phyloP scores from a whole-genome alignment of 108 stramenopile species.

The Cyclotella choctawhatcheeana region DNA sequence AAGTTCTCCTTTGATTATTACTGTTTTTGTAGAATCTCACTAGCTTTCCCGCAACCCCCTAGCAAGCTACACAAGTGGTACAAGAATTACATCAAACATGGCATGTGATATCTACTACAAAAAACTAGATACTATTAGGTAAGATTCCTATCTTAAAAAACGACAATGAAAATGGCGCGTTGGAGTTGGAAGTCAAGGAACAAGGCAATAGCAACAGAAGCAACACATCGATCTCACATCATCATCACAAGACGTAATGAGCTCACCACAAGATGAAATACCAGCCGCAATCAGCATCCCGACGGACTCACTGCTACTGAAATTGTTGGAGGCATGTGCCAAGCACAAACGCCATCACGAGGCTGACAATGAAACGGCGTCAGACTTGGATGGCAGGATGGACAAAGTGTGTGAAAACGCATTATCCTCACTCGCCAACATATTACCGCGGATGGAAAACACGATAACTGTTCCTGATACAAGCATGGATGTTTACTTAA shows the following conservation, averaged over 20 bases:
- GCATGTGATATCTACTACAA: too few species aligned
- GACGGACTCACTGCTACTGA: slow-evolving; percentile 22
- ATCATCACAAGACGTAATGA: background rate
- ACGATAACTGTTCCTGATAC: slow-evolving; percentile 10
- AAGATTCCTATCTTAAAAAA: too few species aligned
- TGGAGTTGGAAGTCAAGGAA: too few species aligned
- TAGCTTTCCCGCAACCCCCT: too few species aligned
- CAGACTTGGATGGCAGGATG: slow-evolving; percentile 6
- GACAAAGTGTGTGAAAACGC: slow-evolving; percentile 25
- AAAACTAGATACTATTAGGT: too few species aligned
- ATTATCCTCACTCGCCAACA: slow-evolving; percentile 21
- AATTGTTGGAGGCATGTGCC: slow-evolving; percentile 46
- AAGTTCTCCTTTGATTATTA: too few species aligned
- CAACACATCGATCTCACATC: background rate
- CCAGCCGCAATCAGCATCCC: background rate
- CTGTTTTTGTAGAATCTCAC: too few species aligned
- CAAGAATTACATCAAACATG: too few species aligned
- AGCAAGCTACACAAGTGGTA: too few species aligned
- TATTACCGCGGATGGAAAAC: slow-evolving; percentile 42
- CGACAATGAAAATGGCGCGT: too few species aligned
- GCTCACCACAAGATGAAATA: background rate
- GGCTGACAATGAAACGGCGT: slow-evolving; percentile 3
- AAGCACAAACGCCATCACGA: slow-evolving; percentile 43
- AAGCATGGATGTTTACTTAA: slow-evolving; percentile 16
- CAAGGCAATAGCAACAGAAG: background rate